Evolutionary conservation across 805 yeast genomes (phyloP).

Genomic region (Wickerhamiella allomyrinae): DNA sequence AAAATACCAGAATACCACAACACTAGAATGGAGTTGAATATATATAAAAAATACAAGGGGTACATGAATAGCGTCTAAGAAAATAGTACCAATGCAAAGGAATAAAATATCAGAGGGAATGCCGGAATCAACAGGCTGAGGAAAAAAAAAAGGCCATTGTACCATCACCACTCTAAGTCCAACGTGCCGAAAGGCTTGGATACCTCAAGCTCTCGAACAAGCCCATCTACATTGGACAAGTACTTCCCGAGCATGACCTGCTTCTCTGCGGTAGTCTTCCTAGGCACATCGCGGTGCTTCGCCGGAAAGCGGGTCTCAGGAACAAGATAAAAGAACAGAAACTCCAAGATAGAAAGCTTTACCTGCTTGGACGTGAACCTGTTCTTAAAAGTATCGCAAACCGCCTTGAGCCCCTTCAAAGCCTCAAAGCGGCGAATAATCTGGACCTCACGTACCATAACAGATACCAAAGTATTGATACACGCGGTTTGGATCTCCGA

Average conservation of each 20-base stretch:
- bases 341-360: constrained; percentile 52
- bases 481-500: constrained; percentile 26
- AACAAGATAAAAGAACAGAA: constrained; percentile 49
- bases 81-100: no score
- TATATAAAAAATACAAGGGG: no score
- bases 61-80: no score
- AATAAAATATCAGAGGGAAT: no score
- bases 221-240: constrained; percentile 32
- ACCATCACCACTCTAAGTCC: constrained; percentile 32
- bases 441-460: constrained; percentile 41
- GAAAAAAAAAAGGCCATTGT: no score
- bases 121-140: no score
- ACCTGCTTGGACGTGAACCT: constrained; percentile 34
- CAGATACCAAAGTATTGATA: constrained; percentile 43
- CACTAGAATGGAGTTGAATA: no score
- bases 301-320: constrained; percentile 35
- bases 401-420: constrained; percentile 37
- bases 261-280: constrained; percentile 34
- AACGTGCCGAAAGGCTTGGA: constrained; percentile 38
- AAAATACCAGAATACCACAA: no score
- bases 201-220: constrained; percentile 33
- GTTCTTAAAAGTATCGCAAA: constrained; percentile 34
- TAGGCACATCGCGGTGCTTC: constrained; percentile 15
- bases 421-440: constrained; percentile 46
- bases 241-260: constrained; percentile 30